Base-by-base conservation (phyloP, 2,329 filamentous ascomycete genomes). In the Lachnellula suecica region DNA sequence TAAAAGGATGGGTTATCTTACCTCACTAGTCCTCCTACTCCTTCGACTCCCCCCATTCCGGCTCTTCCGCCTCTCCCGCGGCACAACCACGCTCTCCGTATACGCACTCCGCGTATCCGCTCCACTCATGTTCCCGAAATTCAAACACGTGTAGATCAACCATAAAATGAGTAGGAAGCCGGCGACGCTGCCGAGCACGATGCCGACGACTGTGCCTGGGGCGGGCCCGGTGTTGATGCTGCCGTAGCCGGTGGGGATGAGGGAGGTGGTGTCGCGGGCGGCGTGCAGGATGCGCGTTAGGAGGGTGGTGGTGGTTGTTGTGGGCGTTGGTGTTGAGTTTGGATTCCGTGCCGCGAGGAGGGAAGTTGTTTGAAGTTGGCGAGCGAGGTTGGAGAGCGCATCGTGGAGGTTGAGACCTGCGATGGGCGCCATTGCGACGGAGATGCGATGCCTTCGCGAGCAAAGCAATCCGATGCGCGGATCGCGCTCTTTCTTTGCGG, bases 181-280 rank as follows among this genome's bases (percentile, higher is more conserved):
- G 6, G 69, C 72, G 20, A 82, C 74, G 51, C 72, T 75, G 56
- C 79, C 79, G 23, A 82, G 70, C 5, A 80, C 78, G 52, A 86
- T 85, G 49, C 83, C 84, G 9, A 76, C 81, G 1, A 87, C 77
- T 35, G 77, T 76, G 49, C 80, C 83, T 0, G 83, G 77, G 1
- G 73, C 43, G 0, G 82, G 82, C 5, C 81, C 77, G 23, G 70
- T 62, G 64, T 79, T 69, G 29, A 81, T 70, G 47, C 74, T 72
- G 42, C 76, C 73, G 68, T 88, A 88, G 59, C 81, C 81, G 23
- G 80, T 77, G 1, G 84, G 83, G 60, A 88, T 84, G 55, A 82
- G 74, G 52, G 47, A 47, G 4, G 29, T 44, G 19, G 25, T 44
- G 23, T 41, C 22, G n/a, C 34, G 19, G 7, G 25, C 20, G 17